A percentile compares a stretch with the other conserved stretches of the same genome.
Evolutionary conservation across 78 protist species (phyloP).

Genomic region (Acrasis kona): DNA sequence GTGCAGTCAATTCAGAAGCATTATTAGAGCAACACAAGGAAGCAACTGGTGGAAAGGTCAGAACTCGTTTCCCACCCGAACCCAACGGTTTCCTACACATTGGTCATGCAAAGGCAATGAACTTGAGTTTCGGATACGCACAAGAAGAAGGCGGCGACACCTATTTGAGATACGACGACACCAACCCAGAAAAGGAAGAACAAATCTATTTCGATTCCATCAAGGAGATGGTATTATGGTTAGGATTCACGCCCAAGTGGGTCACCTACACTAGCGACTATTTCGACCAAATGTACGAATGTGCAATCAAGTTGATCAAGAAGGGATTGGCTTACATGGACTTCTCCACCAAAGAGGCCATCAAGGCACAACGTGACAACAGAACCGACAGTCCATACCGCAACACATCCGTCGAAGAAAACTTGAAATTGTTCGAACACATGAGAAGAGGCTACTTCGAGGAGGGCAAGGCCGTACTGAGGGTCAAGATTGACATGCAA

Average conservation of each 20-base stretch:
- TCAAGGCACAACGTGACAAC: conserved; percentile 30
- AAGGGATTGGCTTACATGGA: conserved; percentile 88
- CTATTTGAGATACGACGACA: conserved; percentile 96
- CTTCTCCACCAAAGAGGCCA: conserved; percentile 68
- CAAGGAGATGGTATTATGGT: conserved; percentile 73
- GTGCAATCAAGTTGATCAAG: conserved; percentile 83
- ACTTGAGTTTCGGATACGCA: conserved; percentile 89
- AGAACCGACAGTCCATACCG: conserved; percentile 70
- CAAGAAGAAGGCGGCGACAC: conserved; percentile 57
- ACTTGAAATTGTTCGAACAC: conserved; percentile 64
- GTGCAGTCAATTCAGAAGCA: neutral
- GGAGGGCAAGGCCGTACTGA: conserved; percentile 82
- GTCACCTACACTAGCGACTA: conserved; percentile 86
- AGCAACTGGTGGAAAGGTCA: conserved; percentile 62
- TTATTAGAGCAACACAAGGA: conserved; percentile 12
- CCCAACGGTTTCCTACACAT: conserved; percentile 99
- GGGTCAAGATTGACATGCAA: conserved; percentile 87
- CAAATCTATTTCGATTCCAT: conserved; percentile 79
- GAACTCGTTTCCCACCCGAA: conserved; percentile 98
- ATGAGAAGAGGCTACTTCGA: conserved; percentile 81
- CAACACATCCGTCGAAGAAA: conserved; percentile 86
- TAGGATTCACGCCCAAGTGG: conserved; percentile 77
- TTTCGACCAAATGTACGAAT: conserved; percentile 82
- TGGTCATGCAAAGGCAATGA: conserved; percentile 98
- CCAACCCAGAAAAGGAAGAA: conserved; percentile 96